phyloP scores from a whole-genome alignment of 768 basidiomycete genomes.

The Lactarius sp. region DNA sequence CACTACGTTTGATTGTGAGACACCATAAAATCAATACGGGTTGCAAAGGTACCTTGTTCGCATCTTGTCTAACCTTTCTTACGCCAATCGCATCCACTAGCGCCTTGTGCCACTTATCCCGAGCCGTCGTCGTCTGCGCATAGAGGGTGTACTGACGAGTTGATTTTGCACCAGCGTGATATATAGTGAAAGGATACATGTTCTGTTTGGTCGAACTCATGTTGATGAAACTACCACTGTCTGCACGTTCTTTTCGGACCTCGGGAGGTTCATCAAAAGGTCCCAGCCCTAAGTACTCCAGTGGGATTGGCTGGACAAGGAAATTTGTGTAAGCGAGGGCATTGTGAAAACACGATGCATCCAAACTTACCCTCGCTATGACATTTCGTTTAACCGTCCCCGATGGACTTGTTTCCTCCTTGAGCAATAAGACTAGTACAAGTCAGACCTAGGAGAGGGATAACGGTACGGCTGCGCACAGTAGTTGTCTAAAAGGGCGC shows the following conservation, averaged over 20 bases:
- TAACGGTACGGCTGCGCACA: conserved; percentile 40
- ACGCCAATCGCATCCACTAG: conserved; percentile 61
- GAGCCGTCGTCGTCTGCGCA: conserved; percentile 48
- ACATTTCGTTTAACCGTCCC: conserved; percentile 48
- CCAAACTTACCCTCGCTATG: conserved; percentile 55
- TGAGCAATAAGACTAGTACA: conserved; percentile 54
- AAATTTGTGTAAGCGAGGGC: conserved; percentile 13
- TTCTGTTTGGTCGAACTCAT: conserved; percentile 48
- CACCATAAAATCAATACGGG: background rate
- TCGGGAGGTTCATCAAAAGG: conserved; percentile 58
- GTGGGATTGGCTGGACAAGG: conserved; percentile 62
- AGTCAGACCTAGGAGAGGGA: conserved; percentile 5
- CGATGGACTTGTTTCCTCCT: conserved; percentile 52
- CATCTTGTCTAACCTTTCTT: conserved; percentile 59
- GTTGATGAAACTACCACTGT: conserved; percentile 53
- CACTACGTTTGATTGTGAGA: conserved; percentile 40
- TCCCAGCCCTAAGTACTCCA: conserved; percentile 72
- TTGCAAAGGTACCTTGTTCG: conserved; percentile 54
- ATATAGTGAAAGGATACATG: conserved; percentile 74
- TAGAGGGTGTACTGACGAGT: conserved; percentile 70
- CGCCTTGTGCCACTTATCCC: conserved; percentile 59
- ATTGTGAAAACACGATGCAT: background rate
- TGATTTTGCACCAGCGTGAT: conserved; percentile 55
- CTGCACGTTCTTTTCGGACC: conserved; percentile 54
- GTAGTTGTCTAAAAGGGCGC: conserved; percentile 72